Base-by-base conservation (phyloP, 1,139 yeast species). In the Hemisphaericaspora lyxosophila region DNA sequence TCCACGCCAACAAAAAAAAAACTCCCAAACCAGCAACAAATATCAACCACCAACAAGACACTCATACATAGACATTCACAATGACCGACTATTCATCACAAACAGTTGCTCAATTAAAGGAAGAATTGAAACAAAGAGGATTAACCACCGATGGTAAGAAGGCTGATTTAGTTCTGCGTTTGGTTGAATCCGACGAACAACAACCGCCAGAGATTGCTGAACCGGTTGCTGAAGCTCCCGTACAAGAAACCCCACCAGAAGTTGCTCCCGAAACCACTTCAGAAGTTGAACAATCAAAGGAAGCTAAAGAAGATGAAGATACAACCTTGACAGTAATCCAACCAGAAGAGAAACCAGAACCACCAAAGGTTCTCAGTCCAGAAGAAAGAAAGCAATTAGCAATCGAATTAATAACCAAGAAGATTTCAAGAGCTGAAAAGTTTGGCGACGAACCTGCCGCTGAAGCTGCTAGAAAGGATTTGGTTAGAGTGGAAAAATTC, bases 81-180 rank as follows among this genome's bases (percentile, higher is more conserved):
- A 82, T 80, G 87, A 49, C 82, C 12, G 80, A 77, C 30, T 85
- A 82, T 61, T 57, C 80, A 27, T 60, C 77, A 40, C 77, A 72
- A 51, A 90, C 95, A 24, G 97, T 89, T 35, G 82, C 85, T 27
- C 96, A 88, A 67, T 75, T 90, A 61, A 89, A 86, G 59, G 96
- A 85, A 47, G 52, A 79, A 40, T 75, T 92, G 53, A 82, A 84
- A 52, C 64, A 72, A 32, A 79, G 82, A 48, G 85, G 83, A 2
- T 73, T 92, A 41, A 60, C 95, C 4, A 68, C 75, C 6, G 79
- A 82, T 31, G 98, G 98, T 18, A 82, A 88, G 53, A 92, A 90
- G 62, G 82, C 85, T 31, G 96, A 88, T 42, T 73, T 90, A 50
- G 73, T 90, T 38, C 78, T 79, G 31, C 78, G 97, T 49, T 73